Evolutionary conservation across 345 rosid species (phyloP), one percentile per base, ranked within the genome.

Genomic region (Hypericum perforatum): DNA sequence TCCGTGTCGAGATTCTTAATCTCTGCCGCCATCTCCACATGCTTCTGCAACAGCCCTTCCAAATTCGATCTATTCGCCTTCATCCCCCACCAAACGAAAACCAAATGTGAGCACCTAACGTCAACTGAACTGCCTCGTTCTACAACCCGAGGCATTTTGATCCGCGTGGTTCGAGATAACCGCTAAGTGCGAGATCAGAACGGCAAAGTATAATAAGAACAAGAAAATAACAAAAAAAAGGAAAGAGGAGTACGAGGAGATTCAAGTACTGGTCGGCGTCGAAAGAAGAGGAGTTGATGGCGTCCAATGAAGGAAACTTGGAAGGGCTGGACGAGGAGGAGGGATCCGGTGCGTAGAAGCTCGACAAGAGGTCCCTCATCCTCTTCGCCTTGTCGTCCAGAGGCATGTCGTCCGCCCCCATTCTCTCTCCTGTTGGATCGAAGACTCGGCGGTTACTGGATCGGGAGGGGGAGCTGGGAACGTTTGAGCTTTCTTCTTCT

Each of bases 381-480:
- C 99, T 79, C 91, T 86, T 94, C 52, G 99, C 99, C 73, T 94
- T 94, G 48, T 89, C 99, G 52, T 94, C 99, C 94, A 84, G 38
- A 7, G 87, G 94, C 57, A 58, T 78, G 45, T 78, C 87, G 45
- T 76, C 95, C 13, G 70, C 75, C 42, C 52, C 88, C 80, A 82
- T 84, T 74, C 65, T 60, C 41, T 32, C 15, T 39, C 50, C 32
- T 22, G 4, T 22, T 22, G 32, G 32, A 22, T 22, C 32, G 32
- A 4, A 22, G 32, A 22, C 32, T 22, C 4, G 32, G 32, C 32
- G 32, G 32, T 22, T 22, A 22, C 32, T 22, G 32, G 32, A 22
- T 22, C 32, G 32, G 4, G 32, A 22, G 32, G 32, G n/a, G n/a
- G n/a, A n/a, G n/a, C n/a, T n/a, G n/a, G n/a, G 32, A 22, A 22